Conservation (phyloP, 2,329 filamentous ascomycete species). For the Fonsecaea nubica region DNA sequence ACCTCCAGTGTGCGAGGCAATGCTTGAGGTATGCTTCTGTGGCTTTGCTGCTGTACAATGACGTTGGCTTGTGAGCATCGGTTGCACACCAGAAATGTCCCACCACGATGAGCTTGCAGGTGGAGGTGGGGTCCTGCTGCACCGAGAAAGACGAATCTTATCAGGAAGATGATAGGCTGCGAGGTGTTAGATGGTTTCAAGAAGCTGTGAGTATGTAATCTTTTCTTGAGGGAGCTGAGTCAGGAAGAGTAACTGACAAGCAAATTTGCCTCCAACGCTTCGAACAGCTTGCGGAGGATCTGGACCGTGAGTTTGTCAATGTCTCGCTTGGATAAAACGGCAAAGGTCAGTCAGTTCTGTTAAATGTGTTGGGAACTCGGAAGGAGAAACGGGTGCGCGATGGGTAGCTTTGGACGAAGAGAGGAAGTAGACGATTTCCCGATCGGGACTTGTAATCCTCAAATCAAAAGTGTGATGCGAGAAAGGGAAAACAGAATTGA, state of each 20-base stretch:
- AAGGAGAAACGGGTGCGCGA: neutral
- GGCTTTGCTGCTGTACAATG: neutral
- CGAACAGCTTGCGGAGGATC: neutral
- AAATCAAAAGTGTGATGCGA: neutral
- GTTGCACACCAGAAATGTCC: neutral
- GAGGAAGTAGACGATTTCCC: neutral
- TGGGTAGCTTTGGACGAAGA: neutral
- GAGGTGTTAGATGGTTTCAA: neutral
- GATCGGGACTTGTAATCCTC: neutral
- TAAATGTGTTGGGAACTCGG: neutral
- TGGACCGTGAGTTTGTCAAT: neutral
- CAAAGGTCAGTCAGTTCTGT: neutral
- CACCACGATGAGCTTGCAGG: neutral
- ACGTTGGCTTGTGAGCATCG: neutral
- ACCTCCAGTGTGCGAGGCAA: neutral
- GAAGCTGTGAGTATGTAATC: conserved; percentile 1
- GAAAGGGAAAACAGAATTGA: neutral
- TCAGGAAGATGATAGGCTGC: neutral
- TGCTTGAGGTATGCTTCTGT: neutral
- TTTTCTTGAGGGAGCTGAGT: conserved; percentile 5
- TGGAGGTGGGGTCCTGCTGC: conserved; percentile 1
- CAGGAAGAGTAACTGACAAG: neutral
- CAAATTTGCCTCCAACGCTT: neutral
- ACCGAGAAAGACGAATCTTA: conserved; percentile 1
- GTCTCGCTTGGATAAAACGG: conserved; percentile 10